phyloP scores from a whole-genome alignment of 164 flowering plant species.

The Tinospora cordifolia region DNA sequence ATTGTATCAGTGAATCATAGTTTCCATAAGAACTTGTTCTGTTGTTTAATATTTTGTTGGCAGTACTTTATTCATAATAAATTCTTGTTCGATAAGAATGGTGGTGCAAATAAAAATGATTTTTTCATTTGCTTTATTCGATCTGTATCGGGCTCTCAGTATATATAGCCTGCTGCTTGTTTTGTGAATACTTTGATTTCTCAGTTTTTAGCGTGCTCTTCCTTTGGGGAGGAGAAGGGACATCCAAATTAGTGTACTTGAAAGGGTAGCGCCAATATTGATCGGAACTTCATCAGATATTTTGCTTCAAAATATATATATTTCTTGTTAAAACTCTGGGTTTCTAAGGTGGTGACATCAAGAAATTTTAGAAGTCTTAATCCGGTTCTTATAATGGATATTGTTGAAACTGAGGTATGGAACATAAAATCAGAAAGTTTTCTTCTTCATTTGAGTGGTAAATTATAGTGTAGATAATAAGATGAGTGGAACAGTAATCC shows the following conservation, averaged over 20 bases:
- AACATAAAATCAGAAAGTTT: neutral
- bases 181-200: too few relatives aligned
- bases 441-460: neutral
- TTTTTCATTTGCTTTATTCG: too few relatives aligned
- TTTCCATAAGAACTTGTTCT: neutral
- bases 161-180: too few relatives aligned
- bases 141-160: too few relatives aligned
- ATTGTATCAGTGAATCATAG: neutral
- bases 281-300: neutral
- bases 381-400: neutral
- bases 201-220: neutral
- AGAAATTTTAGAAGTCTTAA: neutral
- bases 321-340: neutral
- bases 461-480: neutral
- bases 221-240: neutral
- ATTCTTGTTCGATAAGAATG: neutral
- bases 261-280: neutral
- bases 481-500: neutral
- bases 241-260: neutral
- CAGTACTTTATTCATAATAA: neutral
- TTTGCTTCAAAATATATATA: neutral
- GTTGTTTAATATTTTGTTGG: neutral
- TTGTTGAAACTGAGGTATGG: neutral
- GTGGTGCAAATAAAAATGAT: neutral
- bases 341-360: neutral